phyloP scores from a whole-genome alignment of 805 yeast species.

The Kazachstania taianensis region DNA sequence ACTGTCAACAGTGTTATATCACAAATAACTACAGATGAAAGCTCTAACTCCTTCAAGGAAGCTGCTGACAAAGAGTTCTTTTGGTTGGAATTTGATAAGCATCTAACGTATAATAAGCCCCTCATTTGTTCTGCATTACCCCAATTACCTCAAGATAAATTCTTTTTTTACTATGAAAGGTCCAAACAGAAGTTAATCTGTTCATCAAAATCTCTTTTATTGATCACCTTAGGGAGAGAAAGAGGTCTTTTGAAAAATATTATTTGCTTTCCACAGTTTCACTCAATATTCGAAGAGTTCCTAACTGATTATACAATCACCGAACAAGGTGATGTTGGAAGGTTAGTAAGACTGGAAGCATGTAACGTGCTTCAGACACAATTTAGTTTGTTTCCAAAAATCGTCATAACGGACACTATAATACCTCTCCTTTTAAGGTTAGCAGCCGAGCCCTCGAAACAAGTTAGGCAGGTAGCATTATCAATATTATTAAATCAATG shows the following conservation, averaged over 20 bases:
- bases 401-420: not conserved
- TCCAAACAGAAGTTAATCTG: conserved; percentile 7
- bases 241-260: not conserved
- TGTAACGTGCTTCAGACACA: conserved; percentile 33
- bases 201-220: conserved; percentile 12
- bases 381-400: conserved; percentile 1
- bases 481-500: not conserved
- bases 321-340: conserved; percentile 88
- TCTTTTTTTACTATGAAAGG: conserved; percentile 5
- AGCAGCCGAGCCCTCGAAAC: conserved; percentile 54
- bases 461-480: conserved; percentile 8
- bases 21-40: not conserved
- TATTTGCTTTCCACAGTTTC: not conserved
- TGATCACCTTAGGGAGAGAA: conserved; percentile 8
- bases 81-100: conserved; percentile 12
- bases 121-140: conserved; percentile 15
- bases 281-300: conserved; percentile 15
- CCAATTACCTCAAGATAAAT: conserved; percentile 4
- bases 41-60: not conserved
- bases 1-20: not conserved
- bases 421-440: conserved; percentile 34
- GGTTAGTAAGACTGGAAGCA: conserved; percentile 50
- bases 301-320: conserved; percentile 73
- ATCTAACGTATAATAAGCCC: conserved; percentile 11
- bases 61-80: conserved; percentile 1